Conservation (phyloP, 495 filamentous ascomycete species). For the Aspergillus ostianus region DNA sequence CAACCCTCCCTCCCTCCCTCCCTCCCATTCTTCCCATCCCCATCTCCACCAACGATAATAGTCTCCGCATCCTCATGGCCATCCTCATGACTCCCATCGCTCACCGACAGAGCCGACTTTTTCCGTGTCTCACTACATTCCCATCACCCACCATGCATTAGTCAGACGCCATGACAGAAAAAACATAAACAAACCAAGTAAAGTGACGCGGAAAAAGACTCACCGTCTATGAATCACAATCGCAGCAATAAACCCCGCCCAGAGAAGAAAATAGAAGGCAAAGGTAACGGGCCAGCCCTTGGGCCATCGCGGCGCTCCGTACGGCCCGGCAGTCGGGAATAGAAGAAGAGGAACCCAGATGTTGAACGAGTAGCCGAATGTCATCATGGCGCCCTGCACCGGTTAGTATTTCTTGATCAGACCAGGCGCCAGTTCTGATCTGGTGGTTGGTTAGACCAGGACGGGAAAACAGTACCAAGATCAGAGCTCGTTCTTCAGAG, state of each 20-base stretch:
- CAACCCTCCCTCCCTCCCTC: too few relatives aligned
- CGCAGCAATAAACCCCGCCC: conserved; percentile 40
- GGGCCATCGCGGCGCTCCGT: conserved; percentile 45
- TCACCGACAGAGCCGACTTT: neutral
- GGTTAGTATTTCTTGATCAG: too few relatives aligned
- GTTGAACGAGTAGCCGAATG: conserved; percentile 48
- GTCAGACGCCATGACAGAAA: too few relatives aligned
- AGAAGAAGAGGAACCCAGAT: conserved; percentile 47
- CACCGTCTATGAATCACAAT: conserved; percentile 36
- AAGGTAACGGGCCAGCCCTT: conserved; percentile 46
- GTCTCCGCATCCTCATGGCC: neutral
- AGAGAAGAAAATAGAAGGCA: conserved; percentile 39
- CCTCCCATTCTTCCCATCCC: neutral
- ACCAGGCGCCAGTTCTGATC: too few relatives aligned
- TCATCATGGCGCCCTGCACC: conserved; percentile 47
- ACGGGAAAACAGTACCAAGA: conserved; percentile 31
- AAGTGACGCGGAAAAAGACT: conserved; percentile 1
- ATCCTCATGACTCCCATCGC: neutral
- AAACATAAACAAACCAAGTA: too few relatives aligned
- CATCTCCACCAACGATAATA: neutral
- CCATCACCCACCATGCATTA: too few relatives aligned
- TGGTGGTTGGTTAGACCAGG: neutral
- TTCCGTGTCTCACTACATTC: too few relatives aligned
- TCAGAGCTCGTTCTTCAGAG: conserved; percentile 46
- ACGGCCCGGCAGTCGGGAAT: conserved; percentile 40